A percentile compares a stretch with the other conserved stretches of the same genome.
phyloP scores from a whole-genome alignment of 257 asterid genomes.

The Thymus mandschuricus region DNA sequence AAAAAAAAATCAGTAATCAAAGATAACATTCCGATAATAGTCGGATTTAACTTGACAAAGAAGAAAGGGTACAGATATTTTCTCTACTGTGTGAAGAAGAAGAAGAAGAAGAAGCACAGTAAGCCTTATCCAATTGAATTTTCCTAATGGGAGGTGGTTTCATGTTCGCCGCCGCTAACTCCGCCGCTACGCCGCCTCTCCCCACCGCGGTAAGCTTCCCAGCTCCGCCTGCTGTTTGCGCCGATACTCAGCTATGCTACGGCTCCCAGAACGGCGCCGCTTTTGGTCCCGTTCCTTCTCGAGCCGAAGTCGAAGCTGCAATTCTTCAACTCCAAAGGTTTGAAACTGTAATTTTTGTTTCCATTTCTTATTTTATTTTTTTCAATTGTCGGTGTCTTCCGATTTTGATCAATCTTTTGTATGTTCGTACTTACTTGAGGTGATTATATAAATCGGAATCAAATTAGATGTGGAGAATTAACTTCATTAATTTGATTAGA shows the following conservation, averaged over 20 bases:
- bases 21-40: neutral
- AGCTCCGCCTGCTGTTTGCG: constrained; percentile 17
- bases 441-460: neutral
- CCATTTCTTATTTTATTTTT: neutral
- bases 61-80: neutral
- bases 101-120: neutral
- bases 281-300: constrained; percentile 61
- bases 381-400: neutral
- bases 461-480: neutral
- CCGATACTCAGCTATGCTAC: constrained; percentile 30
- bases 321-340: constrained; percentile 60
- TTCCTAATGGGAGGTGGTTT: constrained; percentile 55
- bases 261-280: neutral
- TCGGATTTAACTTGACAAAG: neutral
- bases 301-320: constrained; percentile 59
- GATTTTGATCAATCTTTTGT: neutral
- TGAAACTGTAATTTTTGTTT: neutral
- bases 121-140: constrained; percentile 22
- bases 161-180: constrained; percentile 32
- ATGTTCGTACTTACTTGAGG: no score
- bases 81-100: neutral
- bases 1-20: neutral
- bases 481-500: neutral
- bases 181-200: constrained; percentile 37
- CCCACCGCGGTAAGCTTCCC: constrained; percentile 19